These are phyloP conservation scores for Xylariaceae sp. DNA, from an alignment of 2,329 filamentous ascomycete species.

Conservation along the genomic window DNA sequence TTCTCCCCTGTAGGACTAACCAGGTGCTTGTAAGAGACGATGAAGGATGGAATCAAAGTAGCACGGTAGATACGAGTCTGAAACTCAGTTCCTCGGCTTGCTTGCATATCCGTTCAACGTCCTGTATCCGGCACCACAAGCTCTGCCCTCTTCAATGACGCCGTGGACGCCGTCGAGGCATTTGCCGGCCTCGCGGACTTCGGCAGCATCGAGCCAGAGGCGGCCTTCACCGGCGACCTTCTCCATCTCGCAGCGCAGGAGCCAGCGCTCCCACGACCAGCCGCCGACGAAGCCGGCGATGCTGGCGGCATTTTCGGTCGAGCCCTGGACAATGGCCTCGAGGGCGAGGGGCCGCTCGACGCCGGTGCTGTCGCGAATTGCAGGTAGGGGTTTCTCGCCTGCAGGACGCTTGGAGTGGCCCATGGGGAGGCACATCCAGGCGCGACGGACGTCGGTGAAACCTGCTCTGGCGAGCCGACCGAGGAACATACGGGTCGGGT, in stretches of 20 bases:
- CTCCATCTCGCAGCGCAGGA: slow-evolving; percentile 82
- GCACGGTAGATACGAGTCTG: too few relatives aligned
- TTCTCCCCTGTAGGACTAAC: too few relatives aligned
- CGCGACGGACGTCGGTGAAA: slow-evolving; percentile 76
- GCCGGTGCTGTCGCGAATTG: slow-evolving; percentile 30
- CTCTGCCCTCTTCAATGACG: slow-evolving; percentile 61
- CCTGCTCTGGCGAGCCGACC: slow-evolving; percentile 68
- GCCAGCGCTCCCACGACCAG: slow-evolving; percentile 96
- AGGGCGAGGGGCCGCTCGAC: slow-evolving; percentile 47
- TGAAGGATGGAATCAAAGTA: too few relatives aligned
- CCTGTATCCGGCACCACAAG: slow-evolving; percentile 56
- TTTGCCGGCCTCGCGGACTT: slow-evolving; percentile 54
- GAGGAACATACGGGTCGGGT: slow-evolving; percentile 77
- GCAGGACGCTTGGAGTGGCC: slow-evolving; percentile 49
- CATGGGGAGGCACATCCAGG: slow-evolving; percentile 87
- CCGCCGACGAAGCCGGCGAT: slow-evolving; percentile 79
- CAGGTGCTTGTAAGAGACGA: too few relatives aligned
- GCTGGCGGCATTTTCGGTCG: slow-evolving; percentile 66
- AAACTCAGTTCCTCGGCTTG: slow-evolving; percentile 46
- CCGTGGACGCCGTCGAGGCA: slow-evolving; percentile 57
- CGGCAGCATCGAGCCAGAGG: slow-evolving; percentile 49
- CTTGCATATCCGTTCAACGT: slow-evolving; percentile 60
- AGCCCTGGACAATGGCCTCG: slow-evolving; percentile 63
- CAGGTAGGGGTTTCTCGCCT: slow-evolving; percentile 32
- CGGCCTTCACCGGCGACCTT: slow-evolving; percentile 65